phyloP scores from a whole-genome alignment of 2,329 filamentous ascomycete genomes.

The Epichloe gansuensis region DNA sequence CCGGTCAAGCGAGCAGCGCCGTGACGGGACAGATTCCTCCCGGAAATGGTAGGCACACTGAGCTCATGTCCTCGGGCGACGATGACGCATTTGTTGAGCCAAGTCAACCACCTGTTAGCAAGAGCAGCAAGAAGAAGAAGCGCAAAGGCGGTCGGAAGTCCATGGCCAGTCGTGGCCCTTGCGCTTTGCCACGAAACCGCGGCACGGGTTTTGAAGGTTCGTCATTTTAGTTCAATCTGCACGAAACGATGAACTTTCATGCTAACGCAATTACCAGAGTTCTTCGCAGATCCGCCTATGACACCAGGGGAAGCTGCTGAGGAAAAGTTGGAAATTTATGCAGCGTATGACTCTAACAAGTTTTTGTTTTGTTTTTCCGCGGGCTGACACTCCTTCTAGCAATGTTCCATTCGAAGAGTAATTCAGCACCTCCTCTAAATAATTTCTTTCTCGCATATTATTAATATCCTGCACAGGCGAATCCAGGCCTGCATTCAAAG shows the following conservation, averaged over 20 bases:
- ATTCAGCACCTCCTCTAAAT: not conserved
- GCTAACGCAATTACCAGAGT: slow-evolving; percentile 33
- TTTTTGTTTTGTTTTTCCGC: not conserved
- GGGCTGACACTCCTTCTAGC: not conserved
- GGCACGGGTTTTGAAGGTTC: slow-evolving; percentile 60
- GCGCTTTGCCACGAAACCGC: slow-evolving; percentile 29
- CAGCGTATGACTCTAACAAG: slow-evolving; percentile 33
- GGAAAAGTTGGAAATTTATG: slow-evolving; percentile 55
- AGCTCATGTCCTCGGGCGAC: not conserved
- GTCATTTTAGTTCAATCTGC: not conserved
- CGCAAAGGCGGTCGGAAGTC: slow-evolving; percentile 8
- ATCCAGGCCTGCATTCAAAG: slow-evolving; percentile 78
- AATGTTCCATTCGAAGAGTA: slow-evolving; percentile 45
- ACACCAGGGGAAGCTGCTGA: slow-evolving; percentile 55
- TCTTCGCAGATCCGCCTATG: slow-evolving; percentile 67
- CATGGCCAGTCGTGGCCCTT: slow-evolving; percentile 22
- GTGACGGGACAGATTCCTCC: not conserved
- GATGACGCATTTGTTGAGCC: not conserved
- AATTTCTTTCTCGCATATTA: not conserved
- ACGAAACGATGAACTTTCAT: not conserved
- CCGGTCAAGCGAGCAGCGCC: not conserved
- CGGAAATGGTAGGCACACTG: not conserved
- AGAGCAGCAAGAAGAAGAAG: slow-evolving; percentile 12
- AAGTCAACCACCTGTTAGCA: not conserved
- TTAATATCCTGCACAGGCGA: slow-evolving; percentile 38